Conservation (phyloP, 192 early-diverging fungal genomes). For the Gamsiella multidivaricata region DNA sequence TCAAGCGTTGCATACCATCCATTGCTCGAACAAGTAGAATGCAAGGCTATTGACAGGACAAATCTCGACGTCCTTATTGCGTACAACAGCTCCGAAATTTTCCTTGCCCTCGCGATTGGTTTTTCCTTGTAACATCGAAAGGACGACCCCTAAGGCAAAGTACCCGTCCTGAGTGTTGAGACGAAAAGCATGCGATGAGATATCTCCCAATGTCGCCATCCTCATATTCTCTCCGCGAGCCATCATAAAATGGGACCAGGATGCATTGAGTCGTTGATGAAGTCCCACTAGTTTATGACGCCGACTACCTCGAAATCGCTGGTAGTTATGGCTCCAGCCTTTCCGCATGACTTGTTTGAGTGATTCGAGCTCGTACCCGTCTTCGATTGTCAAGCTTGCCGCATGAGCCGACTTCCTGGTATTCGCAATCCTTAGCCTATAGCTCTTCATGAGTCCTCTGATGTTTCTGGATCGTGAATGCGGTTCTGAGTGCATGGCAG, state of each 20-base stretch:
- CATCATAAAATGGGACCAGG: constrained; percentile 11
- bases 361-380: neutral
- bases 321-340: neutral
- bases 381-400: neutral
- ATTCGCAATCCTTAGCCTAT: no score
- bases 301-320: no score
- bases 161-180: neutral
- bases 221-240: neutral
- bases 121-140: constrained; percentile 8
- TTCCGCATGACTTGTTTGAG: neutral
- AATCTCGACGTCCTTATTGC: neutral
- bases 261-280: neutral
- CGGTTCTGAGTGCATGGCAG: neutral
- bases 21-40: constrained; percentile 9
- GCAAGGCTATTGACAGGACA: constrained; percentile 10
- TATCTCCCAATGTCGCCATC: neutral
- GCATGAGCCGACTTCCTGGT: neutral
- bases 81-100: no score
- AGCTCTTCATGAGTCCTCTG: no score
- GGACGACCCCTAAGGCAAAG: neutral
- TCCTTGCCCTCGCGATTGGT: neutral
- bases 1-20: neutral
- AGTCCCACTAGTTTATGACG: constrained; percentile 3
- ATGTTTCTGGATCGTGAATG: neutral
- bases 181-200: neutral